Evolutionary conservation across 2,329 filamentous ascomycete genomes (phyloP).

Genomic region (Coniella vitis): DNA sequence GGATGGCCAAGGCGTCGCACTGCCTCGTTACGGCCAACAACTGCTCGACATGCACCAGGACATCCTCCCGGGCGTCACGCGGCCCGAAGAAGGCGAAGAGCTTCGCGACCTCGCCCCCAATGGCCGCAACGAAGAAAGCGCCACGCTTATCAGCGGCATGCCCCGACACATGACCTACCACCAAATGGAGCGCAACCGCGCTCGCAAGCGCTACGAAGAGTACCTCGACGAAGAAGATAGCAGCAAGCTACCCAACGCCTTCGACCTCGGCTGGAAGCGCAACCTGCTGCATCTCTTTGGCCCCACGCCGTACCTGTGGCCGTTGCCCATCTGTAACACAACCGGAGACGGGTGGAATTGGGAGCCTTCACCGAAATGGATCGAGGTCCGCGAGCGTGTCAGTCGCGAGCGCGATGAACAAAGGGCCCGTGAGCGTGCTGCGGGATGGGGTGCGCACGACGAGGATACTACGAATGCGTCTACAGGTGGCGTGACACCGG

Average conservation of each 20-base stretch:
- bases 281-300: constrained; percentile 84
- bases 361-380: constrained; percentile 78
- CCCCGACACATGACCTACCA: constrained; percentile 45
- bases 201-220: constrained; percentile 50
- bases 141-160: constrained; percentile 20
- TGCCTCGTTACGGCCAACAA: constrained; percentile 62
- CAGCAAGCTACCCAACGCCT: constrained; percentile 83
- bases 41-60: constrained; percentile 78
- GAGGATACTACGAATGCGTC: constrained; percentile 16
- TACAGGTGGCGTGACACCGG: constrained; percentile 12
- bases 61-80: constrained; percentile 69
- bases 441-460: constrained; percentile 55
- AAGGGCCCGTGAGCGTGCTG: constrained; percentile 54
- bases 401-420: constrained; percentile 51
- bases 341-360: constrained; percentile 90
- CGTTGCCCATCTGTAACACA: constrained; percentile 74
- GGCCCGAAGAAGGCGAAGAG: constrained; percentile 74
- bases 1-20: constrained; percentile 40
- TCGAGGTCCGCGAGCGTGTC: constrained; percentile 62
- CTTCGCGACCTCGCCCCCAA: constrained; percentile 23
- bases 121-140: constrained; percentile 10
- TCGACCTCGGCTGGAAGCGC: constrained; percentile 76
- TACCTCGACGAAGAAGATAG: constrained; percentile 90
- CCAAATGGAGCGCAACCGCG: constrained; percentile 48
- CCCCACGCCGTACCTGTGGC: constrained; percentile 64